Base-by-base conservation (phyloP, 1,139 yeast genomes). In the Zhuliangozyma blackwelliae region DNA sequence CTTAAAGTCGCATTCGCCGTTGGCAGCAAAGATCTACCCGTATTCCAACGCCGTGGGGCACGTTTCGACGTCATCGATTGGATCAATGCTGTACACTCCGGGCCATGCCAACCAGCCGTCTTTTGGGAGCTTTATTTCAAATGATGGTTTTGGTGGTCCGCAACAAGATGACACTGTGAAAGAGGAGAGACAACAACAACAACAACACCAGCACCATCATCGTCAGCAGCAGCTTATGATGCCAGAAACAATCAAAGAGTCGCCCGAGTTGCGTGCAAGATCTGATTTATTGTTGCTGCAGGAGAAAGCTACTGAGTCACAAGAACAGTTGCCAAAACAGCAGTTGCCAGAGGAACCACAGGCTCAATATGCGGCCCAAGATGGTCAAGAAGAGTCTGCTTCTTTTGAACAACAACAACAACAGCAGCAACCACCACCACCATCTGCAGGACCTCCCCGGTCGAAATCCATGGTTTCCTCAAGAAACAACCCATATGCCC, bases 401-500 rank as follows among this genome's bases (percentile, higher is more conserved):
- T 16, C 16, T 16, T 16, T 16, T 16, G 16, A 16, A 16, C 16
- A 16, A 16, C 16, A 3, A 4, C 16, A 41, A 11, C 40, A 16
- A 16, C 16, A 16, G 4, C 16, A 3, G 16, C 16, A 41, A 11
- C 40, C 44, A 25, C 33, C 39, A 10, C 37, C 40, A 10, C 35
- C 40, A 27, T 42, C 45, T 22, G 35, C 42, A 23, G 39, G 35
- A 7, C 33, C 35, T 7, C 31, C 35, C 5, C 22, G 25, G 23
- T 28, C 13, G 7, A 26, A 31, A 31, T 28, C 41, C 13, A 33
- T 34, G 10, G 42, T 37, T 20, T 43, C 53, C 10, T 46, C 48
- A 3, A 55, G 50, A 37, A 45, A 45, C n/a, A 67, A 68, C 40
- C 73, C 75, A 23, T 68, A 68, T 47, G 73, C 74, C 2, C 74